phyloP scores from a whole-genome alignment of 1,284 basidiomycete genomes.

The Sphaerobolus stellatus region DNA sequence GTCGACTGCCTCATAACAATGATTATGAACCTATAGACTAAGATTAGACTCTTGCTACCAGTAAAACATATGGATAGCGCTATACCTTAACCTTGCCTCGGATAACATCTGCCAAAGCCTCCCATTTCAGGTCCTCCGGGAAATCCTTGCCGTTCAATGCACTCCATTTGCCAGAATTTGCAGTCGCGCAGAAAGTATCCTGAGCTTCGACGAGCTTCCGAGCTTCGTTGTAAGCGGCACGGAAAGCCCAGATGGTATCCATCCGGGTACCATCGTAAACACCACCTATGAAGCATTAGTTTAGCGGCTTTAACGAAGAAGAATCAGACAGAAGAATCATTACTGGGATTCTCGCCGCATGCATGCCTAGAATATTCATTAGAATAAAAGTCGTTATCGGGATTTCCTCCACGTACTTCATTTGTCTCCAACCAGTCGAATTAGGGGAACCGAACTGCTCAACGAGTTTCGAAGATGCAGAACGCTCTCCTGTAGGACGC shows the following conservation, averaged over 20 bases:
- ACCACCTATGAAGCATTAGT: constrained; percentile 15
- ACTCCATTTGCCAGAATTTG: constrained; percentile 30
- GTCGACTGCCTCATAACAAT: constrained; percentile 81
- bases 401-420: constrained; percentile 46
- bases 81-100: constrained; percentile 71
- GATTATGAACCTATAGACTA: constrained; percentile 64
- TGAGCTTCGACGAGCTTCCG: constrained; percentile 42
- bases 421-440: constrained; percentile 52
- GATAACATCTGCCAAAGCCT: constrained; percentile 84
- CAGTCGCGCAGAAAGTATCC: constrained; percentile 36
- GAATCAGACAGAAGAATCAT: constrained; percentile 20
- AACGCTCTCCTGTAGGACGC: constrained; percentile 53
- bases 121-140: constrained; percentile 80
- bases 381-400: background rate
- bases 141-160: constrained; percentile 42
- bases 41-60: background rate
- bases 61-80: background rate
- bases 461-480: constrained; percentile 59
- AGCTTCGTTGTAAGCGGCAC: constrained; percentile 50
- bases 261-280: constrained; percentile 50
- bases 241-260: constrained; percentile 63
- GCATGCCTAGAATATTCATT: constrained; percentile 46
- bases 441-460: constrained; percentile 50
- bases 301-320: background rate
- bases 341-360: constrained; percentile 53